Conservation (phyloP, 352 stramenopile species). For the Globisporangium emineosum region DNA sequence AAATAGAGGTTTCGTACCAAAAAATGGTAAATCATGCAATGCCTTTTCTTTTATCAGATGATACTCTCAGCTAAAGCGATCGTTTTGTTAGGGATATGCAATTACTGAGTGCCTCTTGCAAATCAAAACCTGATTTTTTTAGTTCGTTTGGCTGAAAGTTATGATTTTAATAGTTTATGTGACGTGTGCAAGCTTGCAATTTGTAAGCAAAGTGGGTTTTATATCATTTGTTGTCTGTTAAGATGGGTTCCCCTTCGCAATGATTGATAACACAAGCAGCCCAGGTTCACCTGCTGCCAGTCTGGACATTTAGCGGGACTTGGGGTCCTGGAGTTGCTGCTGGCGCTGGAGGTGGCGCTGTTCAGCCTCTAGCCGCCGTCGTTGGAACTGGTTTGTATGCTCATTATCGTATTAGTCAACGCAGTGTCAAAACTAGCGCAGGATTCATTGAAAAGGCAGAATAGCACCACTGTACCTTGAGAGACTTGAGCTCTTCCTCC, state of each 20-base stretch:
- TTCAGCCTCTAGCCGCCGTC: constrained; percentile 48
- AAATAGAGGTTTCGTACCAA: background rate
- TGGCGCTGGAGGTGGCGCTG: constrained; percentile 45
- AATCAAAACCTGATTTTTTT: background rate
- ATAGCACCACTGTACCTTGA: no score
- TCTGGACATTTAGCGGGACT: background rate
- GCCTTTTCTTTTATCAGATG: background rate
- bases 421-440: background rate
- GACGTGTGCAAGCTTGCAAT: background rate
- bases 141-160: background rate
- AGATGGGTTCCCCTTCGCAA: background rate
- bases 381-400: constrained; percentile 37
- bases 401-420: background rate
- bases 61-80: background rate
- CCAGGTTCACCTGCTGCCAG: background rate
- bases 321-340: constrained; percentile 14
- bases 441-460: background rate
- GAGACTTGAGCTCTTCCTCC: constrained; percentile 47
- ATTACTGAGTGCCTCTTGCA: background rate
- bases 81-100: background rate
- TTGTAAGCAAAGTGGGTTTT: background rate
- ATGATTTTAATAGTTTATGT: background rate
- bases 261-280: background rate
- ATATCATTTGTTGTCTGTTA: no score
- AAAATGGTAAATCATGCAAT: no score